These are phyloP conservation scores for Tolypocladium amazonense DNA, from an alignment of 2,329 filamentous ascomycete genomes.

Conservation along the genomic window DNA sequence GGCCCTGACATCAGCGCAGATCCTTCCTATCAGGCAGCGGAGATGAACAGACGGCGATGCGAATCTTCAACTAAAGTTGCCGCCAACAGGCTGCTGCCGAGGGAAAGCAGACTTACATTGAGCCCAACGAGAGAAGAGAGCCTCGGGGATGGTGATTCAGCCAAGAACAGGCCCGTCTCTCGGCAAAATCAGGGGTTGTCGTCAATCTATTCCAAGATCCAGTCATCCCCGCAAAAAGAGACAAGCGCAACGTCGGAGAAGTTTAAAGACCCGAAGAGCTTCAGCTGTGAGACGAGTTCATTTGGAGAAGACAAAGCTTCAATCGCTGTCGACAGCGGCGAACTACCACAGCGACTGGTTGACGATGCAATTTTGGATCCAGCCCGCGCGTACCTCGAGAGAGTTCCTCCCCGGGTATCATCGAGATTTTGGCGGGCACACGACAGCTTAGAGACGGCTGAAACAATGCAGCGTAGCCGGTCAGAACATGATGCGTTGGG, in stretches of 20 bases:
- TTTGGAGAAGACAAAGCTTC: not conserved
- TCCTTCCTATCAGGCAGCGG: conserved; percentile 22
- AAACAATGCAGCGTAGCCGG: not conserved
- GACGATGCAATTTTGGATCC: not conserved
- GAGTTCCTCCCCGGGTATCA: conserved; percentile 9
- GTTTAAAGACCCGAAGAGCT: not conserved
- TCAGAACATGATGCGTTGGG: not conserved
- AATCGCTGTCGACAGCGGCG: too few relatives aligned
- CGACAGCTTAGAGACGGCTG: not conserved
- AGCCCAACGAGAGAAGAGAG: conserved; percentile 22
- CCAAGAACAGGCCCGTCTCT: not conserved
- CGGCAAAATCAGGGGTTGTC: not conserved
- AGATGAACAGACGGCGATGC: conserved; percentile 11
- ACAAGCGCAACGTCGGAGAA: not conserved
- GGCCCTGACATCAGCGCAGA: conserved; percentile 22
- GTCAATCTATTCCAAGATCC: not conserved
- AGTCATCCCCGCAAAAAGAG: not conserved
- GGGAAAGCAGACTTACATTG: conserved; percentile 13
- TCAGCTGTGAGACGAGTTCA: not conserved
- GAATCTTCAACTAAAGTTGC: conserved; percentile 9
- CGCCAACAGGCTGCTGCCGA: conserved; percentile 11
- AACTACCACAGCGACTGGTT: not conserved
- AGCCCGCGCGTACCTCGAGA: conserved; percentile 4
- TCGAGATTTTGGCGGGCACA: conserved; percentile 2
- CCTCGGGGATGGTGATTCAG: conserved; percentile 6